Conservation (phyloP, 2,329 filamentous ascomycete genomes). For the Penicillium capsulatum region DNA sequence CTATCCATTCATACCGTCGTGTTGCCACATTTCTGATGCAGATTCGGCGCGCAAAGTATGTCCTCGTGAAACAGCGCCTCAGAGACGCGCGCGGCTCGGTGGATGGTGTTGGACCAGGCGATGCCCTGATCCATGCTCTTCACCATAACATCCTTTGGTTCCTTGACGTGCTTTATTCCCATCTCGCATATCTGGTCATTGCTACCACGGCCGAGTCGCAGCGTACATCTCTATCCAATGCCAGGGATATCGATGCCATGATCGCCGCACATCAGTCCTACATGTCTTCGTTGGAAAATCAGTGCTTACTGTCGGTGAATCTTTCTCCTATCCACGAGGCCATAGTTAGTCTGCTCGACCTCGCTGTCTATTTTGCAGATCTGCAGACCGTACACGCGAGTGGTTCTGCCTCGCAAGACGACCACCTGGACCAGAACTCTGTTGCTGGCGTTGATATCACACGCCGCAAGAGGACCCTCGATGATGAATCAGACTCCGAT, state of each 20-base stretch:
- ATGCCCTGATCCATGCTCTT: slow-evolving; percentile 44
- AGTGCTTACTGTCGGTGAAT: slow-evolving; percentile 65
- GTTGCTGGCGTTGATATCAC: slow-evolving; percentile 1
- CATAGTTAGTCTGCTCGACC: slow-evolving; percentile 70
- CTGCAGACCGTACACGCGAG: slow-evolving; percentile 44
- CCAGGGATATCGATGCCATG: slow-evolving; percentile 78
- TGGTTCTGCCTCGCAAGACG: slow-evolving; percentile 25
- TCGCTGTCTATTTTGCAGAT: slow-evolving; percentile 66
- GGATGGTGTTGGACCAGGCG: slow-evolving; percentile 37
- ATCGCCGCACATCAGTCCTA: slow-evolving; percentile 64
- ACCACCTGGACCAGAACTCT: slow-evolving; percentile 2
- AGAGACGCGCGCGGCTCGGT: slow-evolving; percentile 29
- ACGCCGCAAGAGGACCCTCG: slow-evolving; percentile 5
- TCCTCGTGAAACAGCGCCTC: slow-evolving; percentile 55
- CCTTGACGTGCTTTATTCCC: slow-evolving; percentile 67
- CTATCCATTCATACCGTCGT: slow-evolving; percentile 63
- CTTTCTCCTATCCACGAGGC: slow-evolving; percentile 67
- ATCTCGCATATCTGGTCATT: slow-evolving; percentile 70
- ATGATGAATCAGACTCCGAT: slow-evolving; percentile 20
- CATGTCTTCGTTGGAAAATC: slow-evolving; percentile 58
- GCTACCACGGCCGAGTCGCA: slow-evolving; percentile 57
- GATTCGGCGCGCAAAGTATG: slow-evolving; percentile 63
- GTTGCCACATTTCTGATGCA: slow-evolving; percentile 76
- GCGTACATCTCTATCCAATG: slow-evolving; percentile 52
- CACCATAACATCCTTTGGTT: slow-evolving; percentile 74